Evolutionary conservation across 345 rosid genomes (phyloP).

Genomic region (thale cress (Arabidopsis thaliana)): DNA sequence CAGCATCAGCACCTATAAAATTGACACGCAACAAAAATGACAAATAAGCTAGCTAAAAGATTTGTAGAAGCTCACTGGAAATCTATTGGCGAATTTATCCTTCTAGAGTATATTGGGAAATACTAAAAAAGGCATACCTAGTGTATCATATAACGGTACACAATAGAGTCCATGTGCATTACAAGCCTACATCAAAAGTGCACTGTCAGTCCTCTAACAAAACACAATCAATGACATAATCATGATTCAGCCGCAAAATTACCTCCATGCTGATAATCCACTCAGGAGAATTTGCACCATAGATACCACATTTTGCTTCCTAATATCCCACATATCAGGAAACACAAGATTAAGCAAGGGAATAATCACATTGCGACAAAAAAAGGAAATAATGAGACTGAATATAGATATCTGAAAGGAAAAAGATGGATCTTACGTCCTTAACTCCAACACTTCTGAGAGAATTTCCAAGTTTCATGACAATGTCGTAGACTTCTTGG

Average conservation of each 20-base stretch:
- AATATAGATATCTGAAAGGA: not conserved
- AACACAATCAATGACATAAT: constrained; percentile 11
- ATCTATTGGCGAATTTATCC: not conserved
- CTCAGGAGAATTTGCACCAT: constrained; percentile 76
- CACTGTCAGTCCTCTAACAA: constrained; percentile 23
- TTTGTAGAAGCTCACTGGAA: not conserved
- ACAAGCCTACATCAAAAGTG: constrained; percentile 69
- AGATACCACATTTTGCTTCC: constrained; percentile 87
- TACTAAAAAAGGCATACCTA: constrained; percentile 55
- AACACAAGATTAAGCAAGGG: not conserved
- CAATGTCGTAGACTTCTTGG: constrained; percentile 71
- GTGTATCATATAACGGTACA: constrained; percentile 86
- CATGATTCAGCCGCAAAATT: constrained; percentile 7
- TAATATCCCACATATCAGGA: constrained; percentile 38
- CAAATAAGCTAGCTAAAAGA: constrained; percentile 12
- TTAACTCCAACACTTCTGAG: constrained; percentile 75
- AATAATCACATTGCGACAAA: not conserved
- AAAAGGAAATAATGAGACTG: too few species aligned
- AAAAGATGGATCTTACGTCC: constrained; percentile 47
- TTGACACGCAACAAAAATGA: constrained; percentile 39
- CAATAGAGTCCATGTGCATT: constrained; percentile 89
- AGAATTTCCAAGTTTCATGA: constrained; percentile 73
- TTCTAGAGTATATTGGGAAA: not conserved
- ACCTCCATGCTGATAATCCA: constrained; percentile 97
- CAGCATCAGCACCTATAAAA: constrained; percentile 77